phyloP scores from a whole-genome alignment of 345 rosid species.

The Heritiera fomes region DNA sequence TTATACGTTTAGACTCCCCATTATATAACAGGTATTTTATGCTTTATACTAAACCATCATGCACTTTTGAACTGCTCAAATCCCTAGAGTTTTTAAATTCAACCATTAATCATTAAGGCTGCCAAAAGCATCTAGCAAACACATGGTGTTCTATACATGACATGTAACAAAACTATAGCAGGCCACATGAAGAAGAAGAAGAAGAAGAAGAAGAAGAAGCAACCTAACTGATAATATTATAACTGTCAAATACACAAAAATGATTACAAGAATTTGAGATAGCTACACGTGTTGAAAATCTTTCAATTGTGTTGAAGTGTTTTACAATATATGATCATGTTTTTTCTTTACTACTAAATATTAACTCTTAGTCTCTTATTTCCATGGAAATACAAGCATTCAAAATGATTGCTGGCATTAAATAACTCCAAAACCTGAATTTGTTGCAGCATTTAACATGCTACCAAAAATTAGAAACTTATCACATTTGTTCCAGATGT shows the following conservation, averaged over 20 bases:
- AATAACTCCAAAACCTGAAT: conserved; percentile 1
- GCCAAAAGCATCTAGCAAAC: background rate
- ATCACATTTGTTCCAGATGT: background rate
- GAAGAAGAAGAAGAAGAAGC: no score
- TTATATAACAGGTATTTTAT: background rate
- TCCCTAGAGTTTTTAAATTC: background rate
- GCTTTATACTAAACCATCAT: background rate
- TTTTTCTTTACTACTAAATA: background rate
- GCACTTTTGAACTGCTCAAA: background rate
- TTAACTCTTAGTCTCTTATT: background rate
- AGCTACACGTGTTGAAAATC: background rate
- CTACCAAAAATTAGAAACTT: background rate
- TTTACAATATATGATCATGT: background rate
- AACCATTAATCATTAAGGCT: background rate
- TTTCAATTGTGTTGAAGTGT: background rate
- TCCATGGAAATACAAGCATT: background rate
- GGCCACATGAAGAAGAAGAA: no score
- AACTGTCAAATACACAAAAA: background rate
- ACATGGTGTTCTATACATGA: background rate
- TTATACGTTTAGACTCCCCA: background rate
- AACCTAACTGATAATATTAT: background rate
- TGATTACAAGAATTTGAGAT: background rate
- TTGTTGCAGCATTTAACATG: background rate
- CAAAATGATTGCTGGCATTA: no score
- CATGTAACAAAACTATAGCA: background rate